phyloP scores from a whole-genome alignment of 257 asterid genomes.

The Solanum infundibuliforme region DNA sequence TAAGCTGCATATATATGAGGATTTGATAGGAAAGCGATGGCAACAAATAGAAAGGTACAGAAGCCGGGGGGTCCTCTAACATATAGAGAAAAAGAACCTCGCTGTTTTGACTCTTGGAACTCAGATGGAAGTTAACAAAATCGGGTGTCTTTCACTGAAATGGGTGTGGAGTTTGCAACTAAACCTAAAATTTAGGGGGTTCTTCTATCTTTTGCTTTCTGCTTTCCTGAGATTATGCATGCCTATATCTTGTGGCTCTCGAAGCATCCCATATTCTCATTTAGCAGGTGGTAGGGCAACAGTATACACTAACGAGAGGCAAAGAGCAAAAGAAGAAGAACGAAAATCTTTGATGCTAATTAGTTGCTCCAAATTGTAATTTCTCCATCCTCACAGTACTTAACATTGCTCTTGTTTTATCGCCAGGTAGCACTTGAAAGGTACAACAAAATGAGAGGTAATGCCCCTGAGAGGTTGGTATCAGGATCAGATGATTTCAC shows the following conservation, averaged over 20 bases:
- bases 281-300: not conserved
- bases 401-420: not conserved
- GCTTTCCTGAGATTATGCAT: not conserved
- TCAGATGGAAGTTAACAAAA: not conserved
- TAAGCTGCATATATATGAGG: not conserved
- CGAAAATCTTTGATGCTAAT: not conserved
- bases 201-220: not conserved
- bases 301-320: not conserved
- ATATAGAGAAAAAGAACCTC: not conserved
- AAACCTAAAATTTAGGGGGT: not conserved
- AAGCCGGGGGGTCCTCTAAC: not conserved
- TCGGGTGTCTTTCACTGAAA: not conserved
- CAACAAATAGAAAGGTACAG: not conserved
- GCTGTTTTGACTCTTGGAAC: not conserved
- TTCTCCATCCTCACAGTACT: not conserved
- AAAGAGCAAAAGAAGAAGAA: not conserved
- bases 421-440: constrained; percentile 79
- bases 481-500: constrained; percentile 97
- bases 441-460: constrained; percentile 68
- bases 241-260: not conserved
- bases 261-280: not conserved
- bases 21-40: not conserved
- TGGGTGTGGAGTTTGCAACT: not conserved
- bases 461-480: constrained; percentile 79
- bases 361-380: not conserved